Base-by-base conservation (phyloP, 805 yeast genomes). In the Pichia pseudocactophila region DNA sequence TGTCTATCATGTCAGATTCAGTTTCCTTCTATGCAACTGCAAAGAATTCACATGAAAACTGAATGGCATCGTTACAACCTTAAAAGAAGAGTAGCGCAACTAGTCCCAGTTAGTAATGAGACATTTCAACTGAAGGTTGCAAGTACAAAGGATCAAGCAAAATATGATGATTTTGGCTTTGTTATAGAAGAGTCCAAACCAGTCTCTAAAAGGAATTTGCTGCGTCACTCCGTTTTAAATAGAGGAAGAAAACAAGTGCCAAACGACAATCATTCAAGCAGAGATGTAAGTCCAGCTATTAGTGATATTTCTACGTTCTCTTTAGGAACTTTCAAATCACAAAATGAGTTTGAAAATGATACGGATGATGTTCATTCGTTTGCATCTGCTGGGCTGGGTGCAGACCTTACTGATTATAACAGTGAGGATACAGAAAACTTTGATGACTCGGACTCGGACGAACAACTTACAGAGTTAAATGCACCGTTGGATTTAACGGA, bases 51-150 rank as follows among this genome's bases (percentile, higher is more conserved):
- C 60, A 92, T 92, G 98, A 87, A 85, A 59, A 80, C 96, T 2
- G 98, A 92, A 43, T 92, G 98, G 98, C 98, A 92, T 59, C 74
- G 98, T 49, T 92, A 92, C 63, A 92, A 92, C 57, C 71, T 92
- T 56, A 92, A 92, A 59, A 78, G 98, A 64, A 73, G 96, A 51
- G 96, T 92, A 18, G 96, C 96, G 1, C 72, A 74, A n/a, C 63
- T 88, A 42, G 76, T 82, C 6, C 80, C 95, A 2, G 77, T 88
- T 26, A 43, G 46, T 32, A 57, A 60, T 9, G 52, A 54, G 9
- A 38, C 50, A 2, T 61, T 61, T 43, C 57, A 56, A 40, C 38
- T 53, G 7, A 62, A 62, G 36, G 56, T 62, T 9, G 39, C 36
- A n/a, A 48, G 46, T 10, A 53, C 50, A 38, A 54, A 66, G 53